Evolutionary conservation across 495 filamentous ascomycete species (phyloP).

Genomic region (Rostrohypoxylon terebratum): DNA sequence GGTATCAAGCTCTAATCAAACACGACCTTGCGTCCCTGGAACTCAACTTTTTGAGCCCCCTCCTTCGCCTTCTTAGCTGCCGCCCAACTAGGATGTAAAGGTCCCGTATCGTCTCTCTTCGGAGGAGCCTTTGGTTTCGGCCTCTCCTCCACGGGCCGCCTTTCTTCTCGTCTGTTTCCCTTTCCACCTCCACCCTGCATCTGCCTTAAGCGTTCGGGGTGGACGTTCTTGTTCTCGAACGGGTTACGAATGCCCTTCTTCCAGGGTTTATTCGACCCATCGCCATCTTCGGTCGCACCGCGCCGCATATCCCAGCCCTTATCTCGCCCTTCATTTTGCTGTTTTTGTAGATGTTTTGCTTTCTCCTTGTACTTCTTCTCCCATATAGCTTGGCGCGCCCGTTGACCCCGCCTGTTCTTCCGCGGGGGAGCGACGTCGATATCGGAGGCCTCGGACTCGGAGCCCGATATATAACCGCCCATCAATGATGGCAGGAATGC

Average conservation of each 20-base stretch:
- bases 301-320: constrained; percentile 66
- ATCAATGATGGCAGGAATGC: constrained; percentile 90
- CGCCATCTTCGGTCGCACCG: constrained; percentile 55
- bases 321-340: constrained; percentile 55
- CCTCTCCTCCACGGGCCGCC: constrained; percentile 27
- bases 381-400: constrained; percentile 84
- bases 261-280: constrained; percentile 54
- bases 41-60: constrained; percentile 68
- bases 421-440: constrained; percentile 59
- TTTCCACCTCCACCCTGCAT: constrained; percentile 20
- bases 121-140: constrained; percentile 52
- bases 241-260: constrained; percentile 56
- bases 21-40: constrained; percentile 88
- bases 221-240: constrained; percentile 43
- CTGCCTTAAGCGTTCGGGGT: constrained; percentile 44
- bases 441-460: constrained; percentile 70
- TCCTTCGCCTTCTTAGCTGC: constrained; percentile 89
- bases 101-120: constrained; percentile 69
- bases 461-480: constrained; percentile 93
- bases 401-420: constrained; percentile 92
- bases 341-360: constrained; percentile 77
- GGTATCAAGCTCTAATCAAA: constrained; percentile 73
- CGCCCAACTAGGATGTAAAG: constrained; percentile 94
- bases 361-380: constrained; percentile 88
- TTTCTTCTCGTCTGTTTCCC: constrained; percentile 37